phyloP scores from a whole-genome alignment of 148 eudicot genomes.

The Selenicereus undatus region DNA sequence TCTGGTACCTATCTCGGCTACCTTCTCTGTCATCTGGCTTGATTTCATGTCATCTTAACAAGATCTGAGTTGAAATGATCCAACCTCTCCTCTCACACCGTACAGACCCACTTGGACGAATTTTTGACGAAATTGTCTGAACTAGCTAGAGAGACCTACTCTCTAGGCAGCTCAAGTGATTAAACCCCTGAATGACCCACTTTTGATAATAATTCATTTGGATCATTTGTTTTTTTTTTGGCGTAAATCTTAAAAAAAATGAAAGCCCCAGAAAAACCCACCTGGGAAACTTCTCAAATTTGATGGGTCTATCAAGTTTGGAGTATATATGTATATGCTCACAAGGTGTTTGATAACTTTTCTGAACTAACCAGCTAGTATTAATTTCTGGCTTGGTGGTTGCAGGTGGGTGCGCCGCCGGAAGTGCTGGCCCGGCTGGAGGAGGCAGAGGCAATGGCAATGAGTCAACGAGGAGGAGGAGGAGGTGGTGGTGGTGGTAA shows the following conservation, averaged over 20 bases:
- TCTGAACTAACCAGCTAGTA: neutral
- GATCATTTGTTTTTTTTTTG: neutral
- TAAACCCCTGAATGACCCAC: neutral
- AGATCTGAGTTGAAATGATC: constrained; percentile 7
- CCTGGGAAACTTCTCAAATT: neutral
- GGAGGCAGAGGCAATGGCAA: constrained; percentile 33
- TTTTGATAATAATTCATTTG: neutral
- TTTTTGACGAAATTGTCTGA: neutral
- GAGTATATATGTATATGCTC: neutral
- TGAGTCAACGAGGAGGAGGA: constrained; percentile 23
- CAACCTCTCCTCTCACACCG: no score
- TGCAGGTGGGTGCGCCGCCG: constrained; percentile 94
- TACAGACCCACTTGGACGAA: neutral
- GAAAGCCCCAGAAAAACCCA: neutral
- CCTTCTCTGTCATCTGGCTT: neutral
- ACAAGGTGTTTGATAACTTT: neutral
- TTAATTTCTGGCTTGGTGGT: neutral
- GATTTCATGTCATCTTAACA: constrained; percentile 14
- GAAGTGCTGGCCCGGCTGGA: constrained; percentile 84
- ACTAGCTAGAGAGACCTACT: neutral
- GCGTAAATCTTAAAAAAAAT: no score
- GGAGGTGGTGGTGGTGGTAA: constrained; percentile 20
- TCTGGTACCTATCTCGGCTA: neutral
- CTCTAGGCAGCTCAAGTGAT: neutral
- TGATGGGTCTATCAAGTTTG: no score